A percentile compares a stretch with the other conserved stretches of the same genome.
Evolutionary conservation across 768 basidiomycete species (phyloP).

Genomic region (Lactarius tabidus): DNA sequence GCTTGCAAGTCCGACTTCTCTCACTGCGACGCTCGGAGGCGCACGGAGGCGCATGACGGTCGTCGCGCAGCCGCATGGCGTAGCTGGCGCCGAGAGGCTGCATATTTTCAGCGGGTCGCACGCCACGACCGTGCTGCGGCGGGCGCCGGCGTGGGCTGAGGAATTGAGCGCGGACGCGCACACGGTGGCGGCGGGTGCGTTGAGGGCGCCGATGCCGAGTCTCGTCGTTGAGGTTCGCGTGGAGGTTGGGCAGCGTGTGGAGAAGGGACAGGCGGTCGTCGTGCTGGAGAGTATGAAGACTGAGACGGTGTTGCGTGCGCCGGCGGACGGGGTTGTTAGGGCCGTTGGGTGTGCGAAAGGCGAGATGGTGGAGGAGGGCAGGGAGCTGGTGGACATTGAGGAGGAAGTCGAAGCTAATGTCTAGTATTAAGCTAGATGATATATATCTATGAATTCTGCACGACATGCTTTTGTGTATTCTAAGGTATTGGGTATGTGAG

Average conservation of each 20-base stretch:
- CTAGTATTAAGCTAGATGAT: neutral
- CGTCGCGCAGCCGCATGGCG: slow-evolving; percentile 61
- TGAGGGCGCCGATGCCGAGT: slow-evolving; percentile 90
- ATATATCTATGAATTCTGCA: neutral
- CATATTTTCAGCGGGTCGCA: slow-evolving; percentile 66
- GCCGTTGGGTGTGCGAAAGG: slow-evolving; percentile 75
- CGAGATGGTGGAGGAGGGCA: slow-evolving; percentile 88
- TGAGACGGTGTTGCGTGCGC: slow-evolving; percentile 80
- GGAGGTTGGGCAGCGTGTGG: slow-evolving; percentile 68
- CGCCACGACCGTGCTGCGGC: slow-evolving; percentile 63
- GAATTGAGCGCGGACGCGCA: slow-evolving; percentile 60
- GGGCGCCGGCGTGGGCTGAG: slow-evolving; percentile 66
- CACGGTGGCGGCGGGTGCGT: slow-evolving; percentile 53
- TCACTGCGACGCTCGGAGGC: slow-evolving; percentile 52
- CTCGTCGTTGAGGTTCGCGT: slow-evolving; percentile 87
- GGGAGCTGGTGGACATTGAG: slow-evolving; percentile 69
- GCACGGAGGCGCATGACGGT: slow-evolving; percentile 58
- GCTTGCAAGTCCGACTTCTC: slow-evolving; percentile 48
- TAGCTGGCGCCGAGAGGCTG: slow-evolving; percentile 59
- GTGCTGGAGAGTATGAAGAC: slow-evolving; percentile 98
- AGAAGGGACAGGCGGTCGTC: slow-evolving; percentile 75
- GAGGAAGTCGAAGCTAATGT: slow-evolving; percentile 36
- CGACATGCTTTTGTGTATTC: neutral
- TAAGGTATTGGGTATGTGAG: neutral
- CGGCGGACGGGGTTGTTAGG: slow-evolving; percentile 62